Percentiles rank a stretch among this genome's conserved stretches.
These are phyloP conservation scores for Saccharomycopsis sp. DNA, from an alignment of 805 yeast species.

Conservation along the genomic window DNA sequence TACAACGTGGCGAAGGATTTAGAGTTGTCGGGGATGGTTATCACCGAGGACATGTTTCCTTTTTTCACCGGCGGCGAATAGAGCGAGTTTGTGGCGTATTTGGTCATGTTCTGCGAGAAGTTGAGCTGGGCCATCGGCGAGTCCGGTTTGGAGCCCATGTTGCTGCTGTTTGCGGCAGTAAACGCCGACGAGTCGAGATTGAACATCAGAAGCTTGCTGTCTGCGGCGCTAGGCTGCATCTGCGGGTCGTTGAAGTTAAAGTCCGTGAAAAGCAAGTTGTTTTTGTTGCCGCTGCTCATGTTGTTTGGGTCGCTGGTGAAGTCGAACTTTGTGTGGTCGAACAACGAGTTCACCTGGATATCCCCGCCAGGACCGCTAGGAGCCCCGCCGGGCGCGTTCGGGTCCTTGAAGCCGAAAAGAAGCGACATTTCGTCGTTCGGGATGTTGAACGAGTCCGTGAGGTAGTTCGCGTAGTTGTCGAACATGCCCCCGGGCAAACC, in stretches of 20 bases:
- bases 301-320: neutral
- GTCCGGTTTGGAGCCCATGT: neutral
- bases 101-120: neutral
- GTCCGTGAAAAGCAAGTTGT: neutral
- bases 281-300: neutral
- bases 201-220: neutral
- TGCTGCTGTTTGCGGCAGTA: neutral
- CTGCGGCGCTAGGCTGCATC: neutral
- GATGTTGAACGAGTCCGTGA: neutral
- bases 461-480: neutral
- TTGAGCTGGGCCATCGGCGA: neutral
- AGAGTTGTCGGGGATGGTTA: constrained; percentile 20
- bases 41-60: constrained; percentile 18
- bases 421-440: neutral
- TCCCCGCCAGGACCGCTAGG: neutral
- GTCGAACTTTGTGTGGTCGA: constrained; percentile 8
- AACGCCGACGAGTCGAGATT: neutral
- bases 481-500: neutral
- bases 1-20: constrained; percentile 18
- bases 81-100: constrained; percentile 17
- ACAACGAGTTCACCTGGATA: constrained; percentile 1
- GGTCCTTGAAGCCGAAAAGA: neutral
- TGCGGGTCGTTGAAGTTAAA: neutral
- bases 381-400: neutral
- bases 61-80: constrained; percentile 19